These are phyloP conservation scores for Musa troglodytarum DNA, from an alignment of 176 grass and related monocot genomes.

Conservation along the genomic window DNA sequence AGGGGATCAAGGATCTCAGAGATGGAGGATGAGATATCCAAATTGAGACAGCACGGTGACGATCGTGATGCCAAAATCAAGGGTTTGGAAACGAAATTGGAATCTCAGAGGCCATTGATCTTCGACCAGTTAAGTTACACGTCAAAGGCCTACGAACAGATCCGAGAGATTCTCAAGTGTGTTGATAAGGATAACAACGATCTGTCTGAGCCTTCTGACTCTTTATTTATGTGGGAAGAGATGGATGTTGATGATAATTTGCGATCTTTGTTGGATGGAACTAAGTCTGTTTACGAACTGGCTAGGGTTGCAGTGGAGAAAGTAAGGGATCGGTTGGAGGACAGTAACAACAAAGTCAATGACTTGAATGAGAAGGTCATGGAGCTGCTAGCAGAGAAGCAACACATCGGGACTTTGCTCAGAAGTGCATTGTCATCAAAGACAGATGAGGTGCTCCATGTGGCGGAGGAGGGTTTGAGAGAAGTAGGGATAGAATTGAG, in stretches of 20 bases:
- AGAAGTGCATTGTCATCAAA: slow-evolving; percentile 56
- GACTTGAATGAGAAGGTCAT: slow-evolving; percentile 43
- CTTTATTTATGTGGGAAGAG: slow-evolving; percentile 68
- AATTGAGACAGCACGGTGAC: slow-evolving; percentile 26
- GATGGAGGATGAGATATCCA: slow-evolving; percentile 43
- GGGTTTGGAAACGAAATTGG: slow-evolving; percentile 47
- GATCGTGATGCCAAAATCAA: slow-evolving; percentile 23
- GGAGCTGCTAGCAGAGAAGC: slow-evolving; percentile 53
- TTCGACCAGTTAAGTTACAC: slow-evolving; percentile 61
- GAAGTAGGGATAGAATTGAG: slow-evolving; percentile 76
- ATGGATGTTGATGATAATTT: slow-evolving; percentile 68
- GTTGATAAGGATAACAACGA: slow-evolving; percentile 31
- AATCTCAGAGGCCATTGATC: slow-evolving; percentile 65
- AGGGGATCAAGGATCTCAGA: slow-evolving; percentile 8
- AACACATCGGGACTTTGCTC: slow-evolving; percentile 81
- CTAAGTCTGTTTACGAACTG: slow-evolving; percentile 48
- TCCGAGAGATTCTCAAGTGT: slow-evolving; percentile 42
- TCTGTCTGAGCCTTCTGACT: slow-evolving; percentile 32
- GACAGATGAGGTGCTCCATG: slow-evolving; percentile 64
- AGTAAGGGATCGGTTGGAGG: slow-evolving; percentile 37
- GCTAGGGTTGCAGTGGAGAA: slow-evolving; percentile 44
- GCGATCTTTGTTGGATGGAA: slow-evolving; percentile 54
- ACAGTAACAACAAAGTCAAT: slow-evolving; percentile 30
- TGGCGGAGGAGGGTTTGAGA: slow-evolving; percentile 72
- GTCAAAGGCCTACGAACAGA: slow-evolving; percentile 56